Base-by-base conservation (phyloP, 1,284 basidiomycete species). In the Ustilago tritici region DNA sequence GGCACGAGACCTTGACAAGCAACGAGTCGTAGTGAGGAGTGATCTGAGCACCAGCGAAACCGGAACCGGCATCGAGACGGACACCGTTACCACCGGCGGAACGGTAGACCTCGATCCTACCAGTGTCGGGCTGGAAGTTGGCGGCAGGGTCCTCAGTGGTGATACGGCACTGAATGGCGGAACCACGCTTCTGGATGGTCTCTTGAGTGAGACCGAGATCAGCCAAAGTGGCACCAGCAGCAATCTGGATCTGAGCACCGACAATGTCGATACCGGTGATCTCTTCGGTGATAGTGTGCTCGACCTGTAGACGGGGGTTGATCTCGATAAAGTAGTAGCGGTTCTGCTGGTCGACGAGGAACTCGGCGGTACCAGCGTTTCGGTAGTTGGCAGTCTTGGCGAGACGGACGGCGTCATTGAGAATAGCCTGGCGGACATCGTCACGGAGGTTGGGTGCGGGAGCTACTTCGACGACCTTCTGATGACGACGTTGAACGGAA, bases 381-480 rank as follows among this genome's bases (percentile, higher is more conserved):
- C 99, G 97, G 88, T 99, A 99, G 60, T 96, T 96, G 69, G 99
- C 97, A 41, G 99, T 92, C 88, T 98, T 99, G 54, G 96, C 95
- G 23, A 99, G 90, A 83, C 97, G 92, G 49, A 99, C 97, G 41
- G 97, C 97, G 14, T 97, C 95, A 82, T 94, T 94, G 87, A 99
- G 97, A 95, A 99, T 99, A 87, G 92, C 92, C 85, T 95, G 92
- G 65, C 96, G 92, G 70, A 96, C 89, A 82, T 95, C 92, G 78
- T 98, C 95, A 53, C 93, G 91, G 60, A 99, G 91, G 87, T 97
- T 94, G 55, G 93, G 94, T 28, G 97, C 96, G 38, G 97, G 97
- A 0, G 97, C 97, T 56, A 98, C 95, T 88, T 99, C 97, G 76
- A 99, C 97, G 83, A 99, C 99, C 89, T 99, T 99, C 88, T 99